Evolutionary conservation across 2,329 filamentous ascomycete species (phyloP), one percentile per base, ranked within the genome.

Genomic region (Tolypocladium amazonense): DNA sequence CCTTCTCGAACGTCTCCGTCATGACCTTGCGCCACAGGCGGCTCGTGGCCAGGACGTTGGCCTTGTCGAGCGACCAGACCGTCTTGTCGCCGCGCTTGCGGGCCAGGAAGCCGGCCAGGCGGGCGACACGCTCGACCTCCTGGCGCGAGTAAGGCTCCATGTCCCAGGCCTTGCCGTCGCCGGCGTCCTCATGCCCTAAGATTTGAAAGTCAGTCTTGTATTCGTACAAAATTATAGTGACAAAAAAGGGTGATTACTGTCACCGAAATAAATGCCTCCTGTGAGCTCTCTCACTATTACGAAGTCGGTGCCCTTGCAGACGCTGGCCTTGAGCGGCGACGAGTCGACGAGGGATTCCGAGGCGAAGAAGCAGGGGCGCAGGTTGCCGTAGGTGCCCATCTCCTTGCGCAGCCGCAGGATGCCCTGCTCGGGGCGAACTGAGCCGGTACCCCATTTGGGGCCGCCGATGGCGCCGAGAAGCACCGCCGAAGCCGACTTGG

Each of bases 341-440:
- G 81, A 83, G 56, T 92, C 87, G 69, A 96, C 87, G 56, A 97
- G 87, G 35, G 86, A 83, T 58, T 93, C 89, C 1, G 92, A 92
- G 57, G 91, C 90, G 78, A 99, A 97, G 82, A 90, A 95, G 82
- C 93, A 97, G 12, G 92, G 93, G 7, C 93, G 88, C 61, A 97
- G 86, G 83, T 97, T 97, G 67, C 92, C 93, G 77, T 95, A 97
- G 60, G 93, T 91, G 70, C 84, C 83, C 82, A 97, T 89, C 76
- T 97, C 90, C 77, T 95, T 97, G 77, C 93, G 91, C 58, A 97
- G 89, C 66, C 81, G 84, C 63, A 97, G 87, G 68, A 97, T 86
- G 62, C 93, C 93, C 77, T 97, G 90, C 75, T 97, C 93, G 1
- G 93, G 93, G 53, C 92, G 90, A 64, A 97, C 88, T 60, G 86